Evolutionary conservation across 257 asterid species (phyloP).

Genomic region (Eustoma russellianum): DNA sequence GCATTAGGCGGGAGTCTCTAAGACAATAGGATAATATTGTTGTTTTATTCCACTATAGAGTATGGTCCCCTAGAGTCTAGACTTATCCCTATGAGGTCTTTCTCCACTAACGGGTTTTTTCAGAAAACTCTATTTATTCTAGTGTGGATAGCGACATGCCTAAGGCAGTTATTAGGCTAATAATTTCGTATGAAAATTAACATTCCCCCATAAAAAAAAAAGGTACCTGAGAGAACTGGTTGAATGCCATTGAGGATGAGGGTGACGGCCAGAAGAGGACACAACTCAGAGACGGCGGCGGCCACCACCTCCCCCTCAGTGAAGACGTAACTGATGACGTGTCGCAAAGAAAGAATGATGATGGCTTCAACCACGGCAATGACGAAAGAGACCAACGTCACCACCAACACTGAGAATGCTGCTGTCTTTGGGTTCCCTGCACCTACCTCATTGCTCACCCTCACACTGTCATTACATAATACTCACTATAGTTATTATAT

Average conservation of each 20-base stretch:
- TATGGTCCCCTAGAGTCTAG: no score
- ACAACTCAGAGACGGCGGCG: constrained; percentile 20
- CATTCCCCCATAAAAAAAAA: no score
- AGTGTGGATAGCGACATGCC: no score
- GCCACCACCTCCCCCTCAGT: constrained; percentile 17
- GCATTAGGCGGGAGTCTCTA: no score
- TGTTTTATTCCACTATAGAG: no score
- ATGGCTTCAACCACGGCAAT: constrained; percentile 8
- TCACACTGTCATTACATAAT: constrained; percentile 12
- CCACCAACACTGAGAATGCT: constrained; percentile 14
- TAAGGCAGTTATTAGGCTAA: no score
- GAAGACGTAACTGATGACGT: constrained; percentile 23
- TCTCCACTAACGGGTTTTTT: no score
- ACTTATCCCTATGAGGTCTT: no score
- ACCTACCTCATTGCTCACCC: constrained; percentile 25
- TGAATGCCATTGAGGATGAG: constrained; percentile 26
- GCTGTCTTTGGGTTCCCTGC: constrained; percentile 25
- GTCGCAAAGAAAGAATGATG: constrained; percentile 8
- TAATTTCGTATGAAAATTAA: no score
- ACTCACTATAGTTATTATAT: no score
- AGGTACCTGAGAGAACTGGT: constrained; percentile 23
- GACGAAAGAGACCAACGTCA: constrained; percentile 14
- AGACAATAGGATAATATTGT: no score
- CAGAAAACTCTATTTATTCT: no score
- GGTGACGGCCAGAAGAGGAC: constrained; percentile 20